These are phyloP conservation scores for Sporobolomyces roseus DNA, from an alignment of 768 basidiomycete species.

Conservation along the genomic window DNA sequence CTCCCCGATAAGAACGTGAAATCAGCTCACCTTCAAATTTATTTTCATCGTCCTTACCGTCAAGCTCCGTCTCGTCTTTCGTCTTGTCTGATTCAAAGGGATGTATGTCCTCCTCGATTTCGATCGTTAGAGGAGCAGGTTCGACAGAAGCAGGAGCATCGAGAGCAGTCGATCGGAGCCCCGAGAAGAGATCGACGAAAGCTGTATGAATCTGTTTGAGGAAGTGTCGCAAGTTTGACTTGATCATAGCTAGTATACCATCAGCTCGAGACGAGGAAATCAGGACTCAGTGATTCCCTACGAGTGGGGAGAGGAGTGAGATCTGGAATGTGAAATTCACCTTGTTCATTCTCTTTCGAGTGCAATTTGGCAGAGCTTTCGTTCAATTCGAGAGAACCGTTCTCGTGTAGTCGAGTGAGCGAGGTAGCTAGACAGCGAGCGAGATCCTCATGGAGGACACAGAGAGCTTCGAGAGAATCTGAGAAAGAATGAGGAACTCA, in stretches of 20 bases:
- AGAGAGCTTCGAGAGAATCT: background rate
- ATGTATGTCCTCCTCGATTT: too few species aligned
- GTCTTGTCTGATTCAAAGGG: too few species aligned
- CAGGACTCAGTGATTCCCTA: too few species aligned
- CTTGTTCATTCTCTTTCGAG: background rate
- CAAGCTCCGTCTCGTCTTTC: too few species aligned
- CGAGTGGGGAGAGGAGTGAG: background rate
- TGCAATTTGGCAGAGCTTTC: background rate
- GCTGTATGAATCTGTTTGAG: background rate
- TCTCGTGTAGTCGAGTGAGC: background rate
- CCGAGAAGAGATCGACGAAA: background rate
- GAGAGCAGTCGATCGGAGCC: background rate
- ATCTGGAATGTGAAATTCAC: background rate
- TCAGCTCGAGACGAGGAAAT: too few species aligned
- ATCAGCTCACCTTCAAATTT: too few species aligned
- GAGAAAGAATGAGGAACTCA: background rate
- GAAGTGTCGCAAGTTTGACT: slow-evolving; percentile 2
- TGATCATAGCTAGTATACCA: background rate
- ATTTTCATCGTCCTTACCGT: too few species aligned
- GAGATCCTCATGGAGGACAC: background rate
- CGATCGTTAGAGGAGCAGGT: background rate
- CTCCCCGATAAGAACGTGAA: too few species aligned
- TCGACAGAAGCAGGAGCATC: background rate
- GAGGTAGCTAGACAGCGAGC: background rate
- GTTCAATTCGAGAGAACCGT: background rate